Conservation (phyloP, 306 rosid species). For the Oxytropis ochrocephala region DNA sequence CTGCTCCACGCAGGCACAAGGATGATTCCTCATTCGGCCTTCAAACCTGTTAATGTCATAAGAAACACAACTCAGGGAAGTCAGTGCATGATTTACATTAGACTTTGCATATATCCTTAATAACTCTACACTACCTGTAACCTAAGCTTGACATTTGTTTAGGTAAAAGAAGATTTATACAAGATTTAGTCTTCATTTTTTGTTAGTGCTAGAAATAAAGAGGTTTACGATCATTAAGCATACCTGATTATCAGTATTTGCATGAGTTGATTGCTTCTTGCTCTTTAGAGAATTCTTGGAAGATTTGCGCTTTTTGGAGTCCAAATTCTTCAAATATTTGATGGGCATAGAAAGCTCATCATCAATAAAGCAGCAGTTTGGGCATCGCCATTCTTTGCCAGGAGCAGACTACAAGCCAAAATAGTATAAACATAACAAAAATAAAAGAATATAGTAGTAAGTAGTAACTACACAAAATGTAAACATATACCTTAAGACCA, state of each 20-base stretch:
- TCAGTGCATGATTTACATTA: neutral
- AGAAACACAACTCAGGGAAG: neutral
- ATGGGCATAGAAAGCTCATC: neutral
- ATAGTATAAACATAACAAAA: neutral
- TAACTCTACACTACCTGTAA: neutral
- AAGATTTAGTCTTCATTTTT: neutral
- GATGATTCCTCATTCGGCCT: neutral
- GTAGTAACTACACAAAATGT: neutral
- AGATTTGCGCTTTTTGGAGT: neutral
- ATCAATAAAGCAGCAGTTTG: neutral
- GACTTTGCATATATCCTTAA: neutral
- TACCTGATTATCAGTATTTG: neutral
- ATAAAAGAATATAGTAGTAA: neutral
- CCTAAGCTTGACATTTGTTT: neutral
- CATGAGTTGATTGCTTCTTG: neutral
- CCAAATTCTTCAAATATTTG: neutral
- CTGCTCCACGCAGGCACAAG: neutral
- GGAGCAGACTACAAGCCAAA: neutral
- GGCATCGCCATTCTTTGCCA: neutral
- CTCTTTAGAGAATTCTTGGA: neutral
- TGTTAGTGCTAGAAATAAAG: neutral
- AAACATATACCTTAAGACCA: constrained; percentile 7
- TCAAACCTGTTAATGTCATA: constrained; percentile 1
- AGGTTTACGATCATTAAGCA: neutral
- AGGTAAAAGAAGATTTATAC: neutral